These are phyloP conservation scores for Ophiostoma montium DNA, from an alignment of 2,329 filamentous ascomycete genomes.

Conservation along the genomic window DNA sequence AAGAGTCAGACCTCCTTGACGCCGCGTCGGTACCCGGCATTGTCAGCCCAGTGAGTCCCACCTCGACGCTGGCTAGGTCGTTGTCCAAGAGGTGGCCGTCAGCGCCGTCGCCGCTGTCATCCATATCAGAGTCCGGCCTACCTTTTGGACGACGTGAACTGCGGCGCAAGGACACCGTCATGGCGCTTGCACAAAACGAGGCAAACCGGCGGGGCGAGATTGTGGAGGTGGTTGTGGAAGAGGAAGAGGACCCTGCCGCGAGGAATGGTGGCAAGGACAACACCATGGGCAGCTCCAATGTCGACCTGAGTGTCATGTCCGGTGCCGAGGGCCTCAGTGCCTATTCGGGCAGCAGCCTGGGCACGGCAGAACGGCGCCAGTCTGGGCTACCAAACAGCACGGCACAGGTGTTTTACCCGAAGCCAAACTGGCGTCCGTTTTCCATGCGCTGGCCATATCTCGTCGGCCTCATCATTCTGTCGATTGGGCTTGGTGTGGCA, in stretches of 20 bases:
- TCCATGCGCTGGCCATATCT: conserved; percentile 51
- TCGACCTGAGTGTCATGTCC: conserved; percentile 38
- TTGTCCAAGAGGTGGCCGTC: conserved; percentile 8
- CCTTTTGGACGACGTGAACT: not conserved
- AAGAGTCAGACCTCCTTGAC: conserved; percentile 33
- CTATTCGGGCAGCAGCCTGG: not conserved
- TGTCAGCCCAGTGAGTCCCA: not conserved
- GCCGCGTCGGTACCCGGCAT: not conserved
- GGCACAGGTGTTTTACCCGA: conserved; percentile 43
- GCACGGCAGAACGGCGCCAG: conserved; percentile 19
- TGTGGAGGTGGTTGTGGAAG: conserved; percentile 40
- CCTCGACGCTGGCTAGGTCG: conserved; percentile 7
- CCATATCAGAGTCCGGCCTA: not conserved
- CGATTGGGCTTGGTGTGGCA: conserved; percentile 33
- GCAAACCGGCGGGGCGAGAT: conserved; percentile 46
- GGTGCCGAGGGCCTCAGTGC: conserved; percentile 21
- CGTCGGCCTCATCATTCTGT: conserved; percentile 36
- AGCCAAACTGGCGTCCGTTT: conserved; percentile 53
- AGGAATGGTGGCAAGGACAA: not conserved
- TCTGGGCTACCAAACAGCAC: conserved; percentile 20
- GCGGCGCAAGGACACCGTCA: conserved; percentile 23
- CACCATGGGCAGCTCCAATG: conserved; percentile 18
- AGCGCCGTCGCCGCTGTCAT: not conserved
- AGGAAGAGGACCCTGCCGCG: conserved; percentile 13
- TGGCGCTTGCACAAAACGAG: conserved; percentile 38